Conservation (phyloP, 2,329 filamentous ascomycete genomes). For the Hortaea werneckii region DNA sequence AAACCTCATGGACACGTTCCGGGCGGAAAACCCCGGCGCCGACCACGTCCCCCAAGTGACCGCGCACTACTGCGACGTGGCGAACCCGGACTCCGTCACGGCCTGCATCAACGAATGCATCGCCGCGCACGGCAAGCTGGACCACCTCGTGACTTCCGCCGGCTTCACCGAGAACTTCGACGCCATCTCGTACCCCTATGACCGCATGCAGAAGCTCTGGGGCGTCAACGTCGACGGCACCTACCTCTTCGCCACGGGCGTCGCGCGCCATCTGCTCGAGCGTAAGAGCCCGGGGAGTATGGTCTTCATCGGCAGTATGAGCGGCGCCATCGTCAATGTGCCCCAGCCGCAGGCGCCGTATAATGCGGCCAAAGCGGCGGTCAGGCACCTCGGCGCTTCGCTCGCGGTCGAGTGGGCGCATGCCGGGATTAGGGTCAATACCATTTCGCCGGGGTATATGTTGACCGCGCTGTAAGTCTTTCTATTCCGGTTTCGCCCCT, state of each 20-base stretch:
- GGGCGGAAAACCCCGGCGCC: constrained; percentile 66
- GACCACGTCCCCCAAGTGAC: constrained; percentile 71
- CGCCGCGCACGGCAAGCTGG: constrained; percentile 63
- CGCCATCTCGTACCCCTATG: constrained; percentile 79
- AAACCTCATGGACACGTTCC: constrained; percentile 64
- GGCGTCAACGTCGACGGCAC: constrained; percentile 88
- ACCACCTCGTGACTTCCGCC: constrained; percentile 89
- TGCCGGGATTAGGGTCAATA: constrained; percentile 83
- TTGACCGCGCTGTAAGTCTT: constrained; percentile 71
- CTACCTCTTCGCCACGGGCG: constrained; percentile 73
- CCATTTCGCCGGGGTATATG: constrained; percentile 95
- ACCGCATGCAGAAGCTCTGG: constrained; percentile 89
- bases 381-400: constrained; percentile 76
- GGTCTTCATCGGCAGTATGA: constrained; percentile 94
- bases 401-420: constrained; percentile 91
- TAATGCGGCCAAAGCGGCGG: constrained; percentile 85
- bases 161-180: constrained; percentile 96
- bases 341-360: constrained; percentile 90
- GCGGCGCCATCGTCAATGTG: constrained; percentile 84
- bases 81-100: constrained; percentile 68
- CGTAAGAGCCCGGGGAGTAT: constrained; percentile 72
- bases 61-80: constrained; percentile 82
- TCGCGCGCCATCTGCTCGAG: constrained; percentile 82
- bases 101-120: constrained; percentile 61
- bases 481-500: no score